phyloP scores from a whole-genome alignment of 2,329 filamentous ascomycete species.

The Colletotrichum sp. region DNA sequence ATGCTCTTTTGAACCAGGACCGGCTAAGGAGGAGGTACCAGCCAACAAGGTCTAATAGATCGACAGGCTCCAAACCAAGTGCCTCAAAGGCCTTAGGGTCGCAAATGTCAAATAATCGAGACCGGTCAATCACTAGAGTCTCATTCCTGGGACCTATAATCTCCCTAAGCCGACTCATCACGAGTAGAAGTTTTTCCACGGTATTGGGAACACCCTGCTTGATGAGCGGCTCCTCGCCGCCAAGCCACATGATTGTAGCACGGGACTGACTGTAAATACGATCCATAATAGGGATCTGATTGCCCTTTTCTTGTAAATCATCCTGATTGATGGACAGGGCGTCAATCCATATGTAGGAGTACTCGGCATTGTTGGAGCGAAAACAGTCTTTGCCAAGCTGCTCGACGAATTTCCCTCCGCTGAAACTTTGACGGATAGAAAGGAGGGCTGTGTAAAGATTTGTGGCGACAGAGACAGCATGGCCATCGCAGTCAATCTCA shows the following conservation, averaged over 20 bases:
- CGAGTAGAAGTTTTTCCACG: neutral
- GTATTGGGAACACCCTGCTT: neutral
- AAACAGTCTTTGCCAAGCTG: accelerated
- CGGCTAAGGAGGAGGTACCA: neutral
- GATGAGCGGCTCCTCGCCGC: neutral
- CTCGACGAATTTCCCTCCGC: neutral
- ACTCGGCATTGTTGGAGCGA: neutral
- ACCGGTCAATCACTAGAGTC: accelerated
- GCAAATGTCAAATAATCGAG: accelerated
- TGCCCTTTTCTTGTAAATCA: neutral
- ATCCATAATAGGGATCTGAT: neutral
- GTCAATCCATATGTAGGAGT: neutral
- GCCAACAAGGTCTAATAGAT: accelerated
- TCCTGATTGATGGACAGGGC: neutral
- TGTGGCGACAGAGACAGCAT: neutral
- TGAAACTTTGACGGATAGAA: accelerated
- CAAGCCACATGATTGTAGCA: neutral
- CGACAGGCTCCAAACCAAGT: neutral
- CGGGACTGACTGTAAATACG: neutral
- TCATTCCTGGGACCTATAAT: accelerated
- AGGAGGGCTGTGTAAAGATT: neutral
- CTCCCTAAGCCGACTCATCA: accelerated
- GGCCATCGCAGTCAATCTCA: neutral
- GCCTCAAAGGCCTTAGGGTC: accelerated
- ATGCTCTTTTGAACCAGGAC: neutral